Percentiles rank a stretch among this genome's conserved stretches.
These are phyloP conservation scores for Cynara cardunculus DNA, from an alignment of 129 eudicot genomes.

Conservation along the genomic window DNA sequence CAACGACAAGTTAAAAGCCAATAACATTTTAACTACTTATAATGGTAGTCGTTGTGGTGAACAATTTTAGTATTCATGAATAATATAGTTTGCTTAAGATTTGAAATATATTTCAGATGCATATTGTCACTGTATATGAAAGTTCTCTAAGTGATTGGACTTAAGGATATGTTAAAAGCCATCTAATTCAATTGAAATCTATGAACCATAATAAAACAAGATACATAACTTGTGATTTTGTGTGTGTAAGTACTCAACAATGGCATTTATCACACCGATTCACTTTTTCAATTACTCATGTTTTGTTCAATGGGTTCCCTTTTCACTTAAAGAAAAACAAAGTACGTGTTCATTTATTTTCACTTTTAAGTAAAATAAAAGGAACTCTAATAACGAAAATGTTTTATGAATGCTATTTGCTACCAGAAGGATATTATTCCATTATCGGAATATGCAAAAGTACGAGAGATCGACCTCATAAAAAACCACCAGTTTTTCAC, in stretches of 20 bases:
- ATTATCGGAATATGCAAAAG: conserved; percentile 82
- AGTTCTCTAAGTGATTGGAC: not conserved
- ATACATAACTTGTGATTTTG: too few species aligned
- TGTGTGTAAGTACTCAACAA: too few species aligned
- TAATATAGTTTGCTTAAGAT: not conserved
- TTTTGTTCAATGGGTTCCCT: too few species aligned
- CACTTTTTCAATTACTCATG: too few species aligned
- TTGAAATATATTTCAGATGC: not conserved
- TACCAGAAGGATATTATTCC: conserved; percentile 68
- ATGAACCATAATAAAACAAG: too few species aligned
- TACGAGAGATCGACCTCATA: conserved; percentile 47
- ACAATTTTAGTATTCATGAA: not conserved
- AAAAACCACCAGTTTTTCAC: conserved; percentile 30
- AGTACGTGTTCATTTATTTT: too few species aligned
- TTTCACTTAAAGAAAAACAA: too few species aligned
- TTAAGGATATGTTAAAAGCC: not conserved
- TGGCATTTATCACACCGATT: too few species aligned
- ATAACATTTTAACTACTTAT: too few species aligned
- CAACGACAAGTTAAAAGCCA: not conserved
- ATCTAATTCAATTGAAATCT: not conserved
- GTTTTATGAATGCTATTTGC: conserved; percentile 69
- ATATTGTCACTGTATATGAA: not conserved
- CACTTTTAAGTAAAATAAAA: too few species aligned
- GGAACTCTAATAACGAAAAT: conserved; percentile 38
- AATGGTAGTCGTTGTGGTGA: not conserved